Base-by-base conservation (phyloP, 139 green algal genomes). In the Micractinium sp. region DNA sequence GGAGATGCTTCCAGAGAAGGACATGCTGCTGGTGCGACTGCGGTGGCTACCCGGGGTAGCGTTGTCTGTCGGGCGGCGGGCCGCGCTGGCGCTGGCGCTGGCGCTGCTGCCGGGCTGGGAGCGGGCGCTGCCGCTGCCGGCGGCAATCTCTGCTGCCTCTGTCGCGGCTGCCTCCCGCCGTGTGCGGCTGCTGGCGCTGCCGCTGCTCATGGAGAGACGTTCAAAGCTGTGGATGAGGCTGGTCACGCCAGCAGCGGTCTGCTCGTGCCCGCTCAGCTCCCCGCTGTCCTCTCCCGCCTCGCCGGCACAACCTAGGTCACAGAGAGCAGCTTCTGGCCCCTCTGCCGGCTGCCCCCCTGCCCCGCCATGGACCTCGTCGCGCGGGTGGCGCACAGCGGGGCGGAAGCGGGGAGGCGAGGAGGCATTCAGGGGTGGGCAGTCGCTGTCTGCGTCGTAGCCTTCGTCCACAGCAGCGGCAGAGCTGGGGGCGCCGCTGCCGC, bases 1-100 rank as follows among this genome's bases (percentile, higher is more conserved):
- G 12, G 82, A 87, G 67, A 87, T 87, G 82, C 82, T 87, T 33
- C 77, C 77, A 12, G 82, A 87, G 23, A 76, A 25, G 22, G 78
- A 84, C 5, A 4, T 23, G 71, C 71, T 36, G 38, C 38, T 38
- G 20, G 22, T n/a, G 25, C 77, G 7, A 22, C 77, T 61, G 38
- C 18, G 18, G 23, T 47, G 16, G 76, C 18, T 18, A 35, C 18
- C 1, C 2, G 3, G 76, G 15, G 15, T 20, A 2, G 29, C 38
- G 38, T 23, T 9, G 77, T 53, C 29, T 5, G 38, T 9, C 20
- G 18, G 38, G 47, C 47, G 47, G 47, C 47, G 47, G 47, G 77
- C 0, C 31, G 77, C 41, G 38, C 38, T 31, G 38, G 77, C 41
- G 25, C 77, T 61, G 38, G 38, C 27, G 25, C 35, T n/a, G 23